Percentiles rank a stretch among this genome's conserved stretches.
Evolutionary conservation across 2,329 filamentous ascomycete genomes (phyloP).

Genomic region (Ploettnerulaceae sp.): DNA sequence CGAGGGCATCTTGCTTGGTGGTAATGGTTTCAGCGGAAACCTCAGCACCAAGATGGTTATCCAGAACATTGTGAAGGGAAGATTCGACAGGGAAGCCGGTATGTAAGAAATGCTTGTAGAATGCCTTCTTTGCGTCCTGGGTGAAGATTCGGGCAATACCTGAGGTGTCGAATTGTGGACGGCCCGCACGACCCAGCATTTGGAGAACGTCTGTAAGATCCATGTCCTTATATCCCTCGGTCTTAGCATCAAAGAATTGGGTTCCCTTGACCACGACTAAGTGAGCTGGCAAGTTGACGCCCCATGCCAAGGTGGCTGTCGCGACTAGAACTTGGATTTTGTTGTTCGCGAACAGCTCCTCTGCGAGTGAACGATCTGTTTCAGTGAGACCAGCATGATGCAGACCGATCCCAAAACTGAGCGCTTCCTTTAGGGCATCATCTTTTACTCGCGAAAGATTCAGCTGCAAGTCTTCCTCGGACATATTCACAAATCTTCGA

Average conservation of each 20-base stretch:
- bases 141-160: slow-evolving; percentile 97
- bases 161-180: slow-evolving; percentile 92
- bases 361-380: slow-evolving; percentile 82
- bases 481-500: slow-evolving; percentile 86
- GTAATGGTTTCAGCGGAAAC: slow-evolving; percentile 87
- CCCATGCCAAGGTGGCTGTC: slow-evolving; percentile 95
- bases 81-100: slow-evolving; percentile 98
- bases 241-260: slow-evolving; percentile 97
- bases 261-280: slow-evolving; percentile 97
- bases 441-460: slow-evolving; percentile 91
- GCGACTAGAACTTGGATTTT: slow-evolving; percentile 97
- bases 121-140: slow-evolving; percentile 95
- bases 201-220: slow-evolving; percentile 96
- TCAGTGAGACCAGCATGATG: slow-evolving; percentile 97
- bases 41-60: slow-evolving; percentile 95
- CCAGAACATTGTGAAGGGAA: slow-evolving; percentile 89
- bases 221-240: slow-evolving; percentile 98
- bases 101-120: slow-evolving; percentile 98
- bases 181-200: slow-evolving; percentile 93
- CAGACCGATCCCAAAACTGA: slow-evolving; percentile 93
- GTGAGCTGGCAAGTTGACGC: slow-evolving; percentile 94
- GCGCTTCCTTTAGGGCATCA: slow-evolving; percentile 83
- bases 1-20: slow-evolving; percentile 93
- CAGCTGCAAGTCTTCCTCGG: slow-evolving; percentile 84
- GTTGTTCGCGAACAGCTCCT: slow-evolving; percentile 94